phyloP scores from a whole-genome alignment of 129 eudicot genomes.

The Flaveria ramosissima region DNA sequence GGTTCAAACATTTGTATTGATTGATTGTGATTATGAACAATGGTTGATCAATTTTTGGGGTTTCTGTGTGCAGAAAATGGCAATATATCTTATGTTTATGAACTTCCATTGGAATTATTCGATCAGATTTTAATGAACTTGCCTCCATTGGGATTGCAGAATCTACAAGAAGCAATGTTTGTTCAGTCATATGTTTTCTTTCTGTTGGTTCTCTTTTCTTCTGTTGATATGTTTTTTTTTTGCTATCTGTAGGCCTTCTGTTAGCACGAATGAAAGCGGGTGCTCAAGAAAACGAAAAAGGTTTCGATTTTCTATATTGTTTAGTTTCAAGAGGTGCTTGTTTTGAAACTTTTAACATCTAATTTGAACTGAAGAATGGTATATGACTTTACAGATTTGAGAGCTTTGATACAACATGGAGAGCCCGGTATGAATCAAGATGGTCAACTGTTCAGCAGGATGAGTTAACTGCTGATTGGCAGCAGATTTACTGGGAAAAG shows the following conservation, averaged over 20 bases:
- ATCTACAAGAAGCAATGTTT: constrained; percentile 62
- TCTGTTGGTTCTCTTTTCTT: background rate
- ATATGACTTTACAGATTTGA: constrained; percentile 48
- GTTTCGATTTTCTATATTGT: constrained; percentile 24
- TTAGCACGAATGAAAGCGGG: constrained; percentile 15
- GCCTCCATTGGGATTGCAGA: constrained; percentile 66
- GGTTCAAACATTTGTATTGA: background rate
- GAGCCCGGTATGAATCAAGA: constrained; percentile 46
- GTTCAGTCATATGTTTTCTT: constrained; percentile 30
- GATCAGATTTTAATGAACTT: constrained; percentile 54
- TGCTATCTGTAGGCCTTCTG: constrained; percentile 40
- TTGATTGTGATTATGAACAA: background rate
- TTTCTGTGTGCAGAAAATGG: constrained; percentile 44
- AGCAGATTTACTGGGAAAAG: constrained; percentile 76
- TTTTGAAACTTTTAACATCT: background rate
- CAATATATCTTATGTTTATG: constrained; percentile 37
- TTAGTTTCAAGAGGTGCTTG: background rate
- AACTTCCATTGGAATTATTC: constrained; percentile 59
- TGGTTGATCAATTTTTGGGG: constrained; percentile 9
- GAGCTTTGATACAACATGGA: constrained; percentile 61
- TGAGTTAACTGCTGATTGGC: constrained; percentile 53
- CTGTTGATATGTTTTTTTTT: background rate
- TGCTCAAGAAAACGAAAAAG: constrained; percentile 53
- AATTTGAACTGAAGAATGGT: constrained; percentile 14
- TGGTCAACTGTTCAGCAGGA: constrained; percentile 42